phyloP scores from a whole-genome alignment of 2,329 filamentous ascomycete species.

The Fusarium falciforme region DNA sequence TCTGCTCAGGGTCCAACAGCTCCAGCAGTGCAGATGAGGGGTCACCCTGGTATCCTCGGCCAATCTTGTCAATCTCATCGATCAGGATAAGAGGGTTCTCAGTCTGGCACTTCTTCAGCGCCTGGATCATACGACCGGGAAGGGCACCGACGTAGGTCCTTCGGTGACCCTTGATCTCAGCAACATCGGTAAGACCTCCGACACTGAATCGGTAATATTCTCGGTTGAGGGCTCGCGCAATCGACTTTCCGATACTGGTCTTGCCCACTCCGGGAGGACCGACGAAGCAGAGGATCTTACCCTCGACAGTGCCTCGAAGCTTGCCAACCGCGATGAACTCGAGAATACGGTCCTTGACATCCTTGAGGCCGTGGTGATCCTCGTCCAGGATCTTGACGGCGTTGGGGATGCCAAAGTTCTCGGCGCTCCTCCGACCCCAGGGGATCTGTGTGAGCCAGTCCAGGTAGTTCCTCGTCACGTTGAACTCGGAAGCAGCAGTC shows the following conservation, averaged over 20 bases:
- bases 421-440: constrained; percentile 93
- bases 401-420: constrained; percentile 96
- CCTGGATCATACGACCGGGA: constrained; percentile 96
- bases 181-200: constrained; percentile 94
- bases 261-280: constrained; percentile 98
- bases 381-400: constrained; percentile 92
- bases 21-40: constrained; percentile 94
- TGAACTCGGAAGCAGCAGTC: constrained; percentile 96
- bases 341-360: constrained; percentile 97
- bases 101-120: constrained; percentile 98
- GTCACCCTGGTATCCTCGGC: constrained; percentile 94
- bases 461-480: constrained; percentile 96
- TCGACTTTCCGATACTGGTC: constrained; percentile 98
- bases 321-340: constrained; percentile 99
- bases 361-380: constrained; percentile 96
- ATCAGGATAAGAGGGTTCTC: constrained; percentile 97
- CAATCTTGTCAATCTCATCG: constrained; percentile 98
- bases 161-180: constrained; percentile 97
- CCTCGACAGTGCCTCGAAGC: constrained; percentile 94
- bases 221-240: constrained; percentile 91
- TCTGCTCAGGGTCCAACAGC: constrained; percentile 95
- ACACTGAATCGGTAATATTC: constrained; percentile 99
- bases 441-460: constrained; percentile 99
- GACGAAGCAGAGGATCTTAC: constrained; percentile 98
- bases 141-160: constrained; percentile 96